Conservation (phyloP, 768 basidiomycete genomes). For the Guyanaporus albipodus region DNA sequence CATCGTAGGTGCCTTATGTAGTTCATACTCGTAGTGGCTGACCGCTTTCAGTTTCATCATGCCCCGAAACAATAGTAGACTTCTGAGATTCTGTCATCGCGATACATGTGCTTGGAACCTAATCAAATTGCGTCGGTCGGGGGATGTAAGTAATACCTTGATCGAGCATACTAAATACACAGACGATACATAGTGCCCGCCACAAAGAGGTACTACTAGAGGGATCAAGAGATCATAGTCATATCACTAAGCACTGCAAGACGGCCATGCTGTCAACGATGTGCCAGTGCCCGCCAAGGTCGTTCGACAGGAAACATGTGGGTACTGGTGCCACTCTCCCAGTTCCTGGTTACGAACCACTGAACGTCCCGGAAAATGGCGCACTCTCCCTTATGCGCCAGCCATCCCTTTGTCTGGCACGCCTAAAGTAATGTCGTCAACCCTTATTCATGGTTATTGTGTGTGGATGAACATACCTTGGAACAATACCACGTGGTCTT, state of each 20-base stretch:
- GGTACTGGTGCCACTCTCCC: constrained; percentile 17
- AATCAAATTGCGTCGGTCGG: background rate
- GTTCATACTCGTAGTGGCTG: background rate
- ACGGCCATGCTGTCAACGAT: constrained; percentile 5
- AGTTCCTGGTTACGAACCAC: constrained; percentile 28
- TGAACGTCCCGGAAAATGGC: constrained; percentile 26
- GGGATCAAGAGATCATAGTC: background rate
- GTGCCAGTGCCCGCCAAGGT: constrained; percentile 12
- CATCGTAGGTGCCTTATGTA: constrained; percentile 50
- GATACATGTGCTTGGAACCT: constrained; percentile 8
- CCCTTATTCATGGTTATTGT: background rate
- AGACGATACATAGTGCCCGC: constrained; percentile 1
- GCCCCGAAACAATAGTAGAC: constrained; percentile 23
- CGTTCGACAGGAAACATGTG: constrained; percentile 21
- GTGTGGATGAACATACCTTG: constrained; percentile 15
- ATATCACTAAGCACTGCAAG: background rate
- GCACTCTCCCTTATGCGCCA: constrained; percentile 21
- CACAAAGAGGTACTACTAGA: background rate
- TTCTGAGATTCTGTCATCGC: constrained; percentile 1
- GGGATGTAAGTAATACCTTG: background rate
- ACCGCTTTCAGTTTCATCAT: constrained; percentile 29
- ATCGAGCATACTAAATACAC: constrained; percentile 1
- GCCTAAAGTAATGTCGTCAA: constrained; percentile 12
- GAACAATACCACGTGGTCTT: constrained; percentile 30
- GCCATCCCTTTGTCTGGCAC: constrained; percentile 24